These are phyloP conservation scores for Straminergon stramineum DNA, from an alignment of 225 moss, liverwort and hornwort species.

Conservation along the genomic window DNA sequence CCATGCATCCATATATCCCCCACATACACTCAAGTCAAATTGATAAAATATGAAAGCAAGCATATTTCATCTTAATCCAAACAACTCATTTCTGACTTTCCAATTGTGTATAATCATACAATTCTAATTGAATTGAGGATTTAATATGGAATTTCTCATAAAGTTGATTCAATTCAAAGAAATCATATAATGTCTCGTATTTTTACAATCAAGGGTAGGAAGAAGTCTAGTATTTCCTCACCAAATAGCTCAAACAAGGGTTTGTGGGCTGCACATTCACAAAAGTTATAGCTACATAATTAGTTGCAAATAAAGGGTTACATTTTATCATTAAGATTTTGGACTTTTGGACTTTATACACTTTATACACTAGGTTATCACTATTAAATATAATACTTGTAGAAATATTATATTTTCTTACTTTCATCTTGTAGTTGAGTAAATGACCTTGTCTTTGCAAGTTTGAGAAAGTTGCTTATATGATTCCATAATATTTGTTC, in stretches of 20 bases:
- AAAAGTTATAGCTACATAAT: not conserved
- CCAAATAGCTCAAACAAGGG: slow-evolving; percentile 65
- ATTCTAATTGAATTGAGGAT: not conserved
- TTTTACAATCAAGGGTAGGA: not conserved
- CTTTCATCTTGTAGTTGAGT: not conserved
- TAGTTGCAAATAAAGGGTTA: not conserved
- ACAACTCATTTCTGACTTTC: not conserved
- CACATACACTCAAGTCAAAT: not conserved
- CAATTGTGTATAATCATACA: too few species aligned
- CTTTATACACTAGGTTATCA: not conserved
- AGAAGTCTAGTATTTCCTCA: not conserved
- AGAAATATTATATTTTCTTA: not conserved
- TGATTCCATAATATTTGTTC: slow-evolving; percentile 71
- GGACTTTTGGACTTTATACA: not conserved
- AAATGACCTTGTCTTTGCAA: slow-evolving; percentile 63
- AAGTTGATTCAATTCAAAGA: not conserved
- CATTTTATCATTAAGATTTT: not conserved
- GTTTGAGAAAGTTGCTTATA: slow-evolving; percentile 54
- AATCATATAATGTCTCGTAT: not conserved
- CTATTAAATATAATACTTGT: not conserved
- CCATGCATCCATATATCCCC: not conserved
- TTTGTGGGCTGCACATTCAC: slow-evolving; percentile 59
- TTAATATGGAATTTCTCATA: not conserved
- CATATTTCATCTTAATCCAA: not conserved
- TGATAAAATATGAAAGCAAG: not conserved